Evolutionary conservation across 106 monocot genomes (phyloP).

Genomic region (Dendrobium nobile): DNA sequence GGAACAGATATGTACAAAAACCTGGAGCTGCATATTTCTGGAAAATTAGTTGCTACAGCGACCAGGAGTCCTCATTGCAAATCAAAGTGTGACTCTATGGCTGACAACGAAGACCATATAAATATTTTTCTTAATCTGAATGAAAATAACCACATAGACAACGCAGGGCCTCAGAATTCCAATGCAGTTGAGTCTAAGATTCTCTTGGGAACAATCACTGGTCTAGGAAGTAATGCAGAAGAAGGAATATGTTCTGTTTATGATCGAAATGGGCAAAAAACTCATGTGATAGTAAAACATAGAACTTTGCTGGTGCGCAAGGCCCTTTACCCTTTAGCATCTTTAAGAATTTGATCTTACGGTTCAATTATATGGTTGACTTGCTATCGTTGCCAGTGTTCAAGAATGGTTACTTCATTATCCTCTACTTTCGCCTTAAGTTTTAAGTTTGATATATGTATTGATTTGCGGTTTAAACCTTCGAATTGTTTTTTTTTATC

Average conservation of each 20-base stretch:
- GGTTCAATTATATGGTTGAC: not conserved
- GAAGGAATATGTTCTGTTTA: conserved; percentile 79
- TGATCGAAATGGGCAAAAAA: conserved; percentile 51
- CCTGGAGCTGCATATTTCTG: conserved; percentile 71
- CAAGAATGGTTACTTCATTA: not conserved
- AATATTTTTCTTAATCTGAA: conserved; percentile 51
- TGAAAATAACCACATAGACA: conserved; percentile 8
- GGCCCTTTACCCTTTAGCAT: not conserved
- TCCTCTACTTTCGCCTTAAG: not conserved
- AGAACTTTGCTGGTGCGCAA: conserved; percentile 82
- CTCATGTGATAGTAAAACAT: conserved; percentile 85
- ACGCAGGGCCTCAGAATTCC: conserved; percentile 4
- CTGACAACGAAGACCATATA: conserved; percentile 57
- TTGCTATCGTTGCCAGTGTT: not conserved
- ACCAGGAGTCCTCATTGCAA: conserved; percentile 36
- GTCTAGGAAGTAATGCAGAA: conserved; percentile 63
- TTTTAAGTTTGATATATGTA: not conserved
- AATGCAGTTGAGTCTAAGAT: conserved; percentile 16
- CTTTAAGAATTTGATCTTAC: not conserved
- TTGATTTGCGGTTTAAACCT: not conserved
- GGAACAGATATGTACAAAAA: conserved; percentile 54
- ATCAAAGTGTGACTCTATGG: conserved; percentile 6
- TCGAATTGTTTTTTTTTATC: not conserved
- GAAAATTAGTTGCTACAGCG: conserved; percentile 63
- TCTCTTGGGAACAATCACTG: conserved; percentile 70